A percentile compares a stretch with the other conserved stretches of the same genome.
These are phyloP conservation scores for Bifiguratus adelaidae DNA, from an alignment of 192 early-diverging fungal genomes.

Conservation along the genomic window DNA sequence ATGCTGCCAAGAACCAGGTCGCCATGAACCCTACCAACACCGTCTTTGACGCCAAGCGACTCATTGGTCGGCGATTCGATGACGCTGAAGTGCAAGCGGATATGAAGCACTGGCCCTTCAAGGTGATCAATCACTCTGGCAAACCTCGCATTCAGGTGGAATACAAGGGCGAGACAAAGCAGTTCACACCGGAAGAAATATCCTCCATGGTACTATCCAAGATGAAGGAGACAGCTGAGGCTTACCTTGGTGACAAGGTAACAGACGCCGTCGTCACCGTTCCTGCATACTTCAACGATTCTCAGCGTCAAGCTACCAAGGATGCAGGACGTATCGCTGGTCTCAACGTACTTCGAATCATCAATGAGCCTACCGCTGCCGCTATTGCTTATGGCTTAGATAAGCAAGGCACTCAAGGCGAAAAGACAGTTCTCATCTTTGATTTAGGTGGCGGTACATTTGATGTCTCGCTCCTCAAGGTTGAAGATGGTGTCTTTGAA, in stretches of 20 bases:
- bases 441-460: conserved; percentile 97
- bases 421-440: conserved; percentile 68
- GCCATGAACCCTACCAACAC: conserved; percentile 84
- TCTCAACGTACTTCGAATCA: conserved; percentile 76
- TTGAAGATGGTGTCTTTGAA: conserved; percentile 97
- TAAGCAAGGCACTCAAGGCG: conserved; percentile 73
- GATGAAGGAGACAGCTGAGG: conserved; percentile 85
- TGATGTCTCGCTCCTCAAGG: conserved; percentile 91
- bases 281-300: conserved; percentile 89
- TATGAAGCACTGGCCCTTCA: conserved; percentile 91
- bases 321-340: conserved; percentile 82
- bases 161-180: conserved; percentile 73
- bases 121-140: conserved; percentile 59
- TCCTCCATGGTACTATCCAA: conserved; percentile 92
- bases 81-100: conserved; percentile 84
- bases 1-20: conserved; percentile 92
- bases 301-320: conserved; percentile 87
- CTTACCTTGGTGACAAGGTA: conserved; percentile 70
- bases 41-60: conserved; percentile 89
- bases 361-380: conserved; percentile 95
- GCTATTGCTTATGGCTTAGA: conserved; percentile 98
- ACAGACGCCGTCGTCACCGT: conserved; percentile 85
- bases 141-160: conserved; percentile 69
- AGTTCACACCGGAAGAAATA: conserved; percentile 87
- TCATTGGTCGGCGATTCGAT: conserved; percentile 74